Conservation (phyloP, 257 asterid genomes). For the Nicotiana tabacum region DNA sequence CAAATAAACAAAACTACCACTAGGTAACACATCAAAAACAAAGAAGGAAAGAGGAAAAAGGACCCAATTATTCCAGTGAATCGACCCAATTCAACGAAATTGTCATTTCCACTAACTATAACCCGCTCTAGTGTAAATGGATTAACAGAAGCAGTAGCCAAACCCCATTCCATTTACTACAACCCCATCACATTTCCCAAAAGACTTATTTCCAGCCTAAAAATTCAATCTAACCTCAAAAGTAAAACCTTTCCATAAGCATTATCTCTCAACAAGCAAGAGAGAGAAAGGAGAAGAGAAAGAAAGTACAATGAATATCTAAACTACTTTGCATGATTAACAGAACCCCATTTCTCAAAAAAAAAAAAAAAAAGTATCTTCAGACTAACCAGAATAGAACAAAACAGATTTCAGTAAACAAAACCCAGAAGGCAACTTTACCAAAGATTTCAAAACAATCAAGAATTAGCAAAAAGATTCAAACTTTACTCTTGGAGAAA, state of each 20-base stretch:
- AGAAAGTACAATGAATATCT: not conserved
- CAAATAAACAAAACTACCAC: not conserved
- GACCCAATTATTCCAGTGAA: not conserved
- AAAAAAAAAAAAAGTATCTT: not conserved
- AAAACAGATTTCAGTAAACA: constrained; percentile 6
- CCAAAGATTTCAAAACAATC: not conserved
- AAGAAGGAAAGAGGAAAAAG: not conserved
- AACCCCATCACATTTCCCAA: constrained; percentile 7
- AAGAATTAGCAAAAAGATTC: not conserved
- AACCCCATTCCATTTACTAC: not conserved
- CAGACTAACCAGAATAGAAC: not conserved
- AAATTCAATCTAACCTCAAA: not conserved
- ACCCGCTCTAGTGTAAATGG: not conserved
- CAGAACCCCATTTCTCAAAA: not conserved
- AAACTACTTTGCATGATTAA: not conserved
- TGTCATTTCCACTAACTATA: not conserved
- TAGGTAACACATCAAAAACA: not conserved
- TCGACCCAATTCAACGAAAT: not conserved
- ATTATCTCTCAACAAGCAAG: not conserved
- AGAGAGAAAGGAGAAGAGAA: not conserved
- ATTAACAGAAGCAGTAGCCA: not conserved
- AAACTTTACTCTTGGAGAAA: not conserved
- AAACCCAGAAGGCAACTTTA: not conserved
- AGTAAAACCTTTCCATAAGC: not conserved
- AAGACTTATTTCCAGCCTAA: not conserved